Base-by-base conservation (phyloP, 2,329 filamentous ascomycete genomes). In the Xylariaceae sp. region DNA sequence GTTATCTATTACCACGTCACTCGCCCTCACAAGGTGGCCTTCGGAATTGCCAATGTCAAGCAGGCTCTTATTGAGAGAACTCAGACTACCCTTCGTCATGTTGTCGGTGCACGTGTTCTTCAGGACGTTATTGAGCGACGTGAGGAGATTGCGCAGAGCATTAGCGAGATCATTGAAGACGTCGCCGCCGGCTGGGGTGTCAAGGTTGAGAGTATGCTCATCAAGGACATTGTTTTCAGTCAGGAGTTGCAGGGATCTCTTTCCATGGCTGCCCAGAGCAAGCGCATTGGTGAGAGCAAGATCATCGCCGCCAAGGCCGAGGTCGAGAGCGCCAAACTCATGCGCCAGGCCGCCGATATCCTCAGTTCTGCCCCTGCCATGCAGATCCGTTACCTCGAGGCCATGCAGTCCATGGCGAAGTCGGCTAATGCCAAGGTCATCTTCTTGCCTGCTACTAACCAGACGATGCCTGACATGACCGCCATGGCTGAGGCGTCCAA, bases 1-100 rank as follows among this genome's bases (percentile, higher is more conserved):
- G 94, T 99, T 73, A 97, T 99, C 78, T 99, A 99, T 83, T 99
- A 99, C 80, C 92, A 96, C 81, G 93, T 99, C 71, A 89, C 88
- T 57, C 89, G 89, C 34, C 94, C 94, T 1, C 93, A 97, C 83
- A 97, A 96, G 78, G 92, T 93, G 60, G 93, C 94, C 61, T 99
- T 97, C 73, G 94, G 94, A 67, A 97, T 99, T 74, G 82, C 88
- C 76, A 94, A 97, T 74, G 89, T 99, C 62, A 89, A 89, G 68
- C 92, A 96, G 77, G 94, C 94, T n/a, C 88, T 99, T 53, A 82
- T 99, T 65, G 94, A 99, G 82, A 92, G 94, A 63, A 99, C 94
- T 1, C 94, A 99, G 79, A 99, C 94, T 48, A 99, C 94, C 0
- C 85, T 99, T 55, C 91, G 94, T 68, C 94, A 99, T 73, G 94